Evolutionary conservation across 1,139 yeast species (phyloP).

Genomic region (Trichomonascaceae sp.): DNA sequence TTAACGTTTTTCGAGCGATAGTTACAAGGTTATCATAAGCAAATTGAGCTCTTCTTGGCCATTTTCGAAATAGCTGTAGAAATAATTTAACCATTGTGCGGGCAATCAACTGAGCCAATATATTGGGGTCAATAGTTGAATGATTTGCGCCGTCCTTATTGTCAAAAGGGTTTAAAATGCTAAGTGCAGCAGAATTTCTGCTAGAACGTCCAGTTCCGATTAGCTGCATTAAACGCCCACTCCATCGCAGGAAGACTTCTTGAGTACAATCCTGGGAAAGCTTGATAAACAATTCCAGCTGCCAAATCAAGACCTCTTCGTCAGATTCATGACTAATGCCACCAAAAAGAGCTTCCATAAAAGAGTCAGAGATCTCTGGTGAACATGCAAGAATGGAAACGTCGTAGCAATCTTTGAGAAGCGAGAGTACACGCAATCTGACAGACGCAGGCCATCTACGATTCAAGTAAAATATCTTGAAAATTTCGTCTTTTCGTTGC

Average conservation of each 20-base stretch:
- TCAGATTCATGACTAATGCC: constrained; percentile 26
- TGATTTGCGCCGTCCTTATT: not conserved
- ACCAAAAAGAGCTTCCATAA: constrained; percentile 19
- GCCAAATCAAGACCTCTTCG: constrained; percentile 33
- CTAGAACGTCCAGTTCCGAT: constrained; percentile 15
- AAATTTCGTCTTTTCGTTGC: constrained; percentile 41
- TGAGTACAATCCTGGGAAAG: constrained; percentile 16
- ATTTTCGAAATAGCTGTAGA: constrained; percentile 25
- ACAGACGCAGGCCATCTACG: constrained; percentile 31
- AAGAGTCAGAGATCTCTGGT: constrained; percentile 16
- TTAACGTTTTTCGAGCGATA: constrained; percentile 18
- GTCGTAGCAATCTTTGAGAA: constrained; percentile 40
- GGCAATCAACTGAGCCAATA: constrained; percentile 24
- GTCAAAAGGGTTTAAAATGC: constrained; percentile 4
- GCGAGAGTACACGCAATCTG: constrained; percentile 39
- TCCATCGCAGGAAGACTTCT: constrained; percentile 12
- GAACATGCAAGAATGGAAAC: constrained; percentile 21
- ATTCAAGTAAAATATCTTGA: constrained; percentile 43
- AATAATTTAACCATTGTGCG: constrained; percentile 36
- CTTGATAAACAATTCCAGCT: constrained; percentile 27
- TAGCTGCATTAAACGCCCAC: constrained; percentile 16
- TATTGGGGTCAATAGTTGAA: not conserved
- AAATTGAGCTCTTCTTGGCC: constrained; percentile 31
- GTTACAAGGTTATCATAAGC: constrained; percentile 22
- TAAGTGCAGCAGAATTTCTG: constrained; percentile 12